Percentiles rank a stretch among this genome's conserved stretches.
phyloP scores from a whole-genome alignment of 192 early-diverging fungal genomes.

The Jimgerdemannia lactiflua region DNA sequence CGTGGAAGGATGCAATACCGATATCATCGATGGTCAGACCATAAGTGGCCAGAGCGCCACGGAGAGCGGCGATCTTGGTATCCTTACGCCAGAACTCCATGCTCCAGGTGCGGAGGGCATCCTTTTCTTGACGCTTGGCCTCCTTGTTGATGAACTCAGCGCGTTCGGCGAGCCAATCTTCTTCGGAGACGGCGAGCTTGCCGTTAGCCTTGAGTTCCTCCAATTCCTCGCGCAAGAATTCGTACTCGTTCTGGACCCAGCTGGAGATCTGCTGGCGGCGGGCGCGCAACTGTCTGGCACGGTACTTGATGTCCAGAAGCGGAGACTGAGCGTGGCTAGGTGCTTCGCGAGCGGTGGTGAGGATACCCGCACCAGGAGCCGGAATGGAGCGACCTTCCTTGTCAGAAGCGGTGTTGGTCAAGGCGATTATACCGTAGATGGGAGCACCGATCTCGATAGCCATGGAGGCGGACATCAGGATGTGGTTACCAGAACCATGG shows the following conservation, averaged over 20 bases:
- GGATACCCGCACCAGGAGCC: slow-evolving; percentile 91
- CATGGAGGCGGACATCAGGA: slow-evolving; percentile 84
- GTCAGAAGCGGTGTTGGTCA: slow-evolving; percentile 88
- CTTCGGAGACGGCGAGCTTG: slow-evolving; percentile 35
- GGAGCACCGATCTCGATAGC: slow-evolving; percentile 93
- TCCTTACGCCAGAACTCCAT: slow-evolving; percentile 77
- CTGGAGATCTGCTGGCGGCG: slow-evolving; percentile 76
- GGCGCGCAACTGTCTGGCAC: slow-evolving; percentile 67
- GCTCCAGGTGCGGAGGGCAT: slow-evolving; percentile 72
- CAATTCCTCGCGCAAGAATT: slow-evolving; percentile 63
- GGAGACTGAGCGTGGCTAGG: slow-evolving; percentile 49
- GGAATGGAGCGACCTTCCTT: slow-evolving; percentile 94
- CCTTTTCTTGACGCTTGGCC: slow-evolving; percentile 70
- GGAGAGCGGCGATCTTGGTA: slow-evolving; percentile 77
- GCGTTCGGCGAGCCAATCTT: slow-evolving; percentile 48
- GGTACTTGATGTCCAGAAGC: slow-evolving; percentile 80
- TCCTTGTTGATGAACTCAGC: slow-evolving; percentile 50
- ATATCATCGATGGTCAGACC: slow-evolving; percentile 93
- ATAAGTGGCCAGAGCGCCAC: slow-evolving; percentile 83
- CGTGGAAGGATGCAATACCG: slow-evolving; percentile 93
- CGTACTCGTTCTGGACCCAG: slow-evolving; percentile 79
- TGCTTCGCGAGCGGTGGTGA: slow-evolving; percentile 85
- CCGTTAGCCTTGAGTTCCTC: slow-evolving; percentile 49
- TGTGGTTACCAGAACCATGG: slow-evolving; percentile 85
- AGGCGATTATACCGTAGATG: slow-evolving; percentile 87